A percentile compares a stretch with the other conserved stretches of the same genome.
These are phyloP conservation scores for Talaromyces amestolkiae DNA, from an alignment of 2,329 filamentous ascomycete species.

Conservation along the genomic window DNA sequence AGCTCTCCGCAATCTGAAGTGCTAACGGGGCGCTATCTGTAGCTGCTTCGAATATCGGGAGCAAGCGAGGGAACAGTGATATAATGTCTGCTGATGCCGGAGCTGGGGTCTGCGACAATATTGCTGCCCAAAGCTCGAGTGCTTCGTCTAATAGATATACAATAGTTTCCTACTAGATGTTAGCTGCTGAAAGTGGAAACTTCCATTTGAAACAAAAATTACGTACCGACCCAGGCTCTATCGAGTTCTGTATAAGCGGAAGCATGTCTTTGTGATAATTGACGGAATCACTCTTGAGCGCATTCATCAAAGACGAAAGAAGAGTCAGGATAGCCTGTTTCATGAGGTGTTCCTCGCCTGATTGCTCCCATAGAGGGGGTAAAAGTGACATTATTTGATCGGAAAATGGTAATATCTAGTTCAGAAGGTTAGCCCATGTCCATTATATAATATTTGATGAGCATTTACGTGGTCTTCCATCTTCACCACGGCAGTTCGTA, in stretches of 20 bases:
- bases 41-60: constrained; percentile 66
- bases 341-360: constrained; percentile 83
- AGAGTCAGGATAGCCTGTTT: constrained; percentile 91
- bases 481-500: constrained; percentile 74
- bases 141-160: constrained; percentile 88
- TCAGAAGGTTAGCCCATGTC: not conserved
- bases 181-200: not conserved
- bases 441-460: not conserved
- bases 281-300: constrained; percentile 74
- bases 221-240: constrained; percentile 68
- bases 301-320: constrained; percentile 77
- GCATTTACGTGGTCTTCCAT: constrained; percentile 67
- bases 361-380: constrained; percentile 79
- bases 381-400: constrained; percentile 79
- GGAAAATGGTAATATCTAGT: constrained; percentile 61
- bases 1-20: constrained; percentile 66
- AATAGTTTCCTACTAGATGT: constrained; percentile 53
- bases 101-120: constrained; percentile 64
- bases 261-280: constrained; percentile 77
- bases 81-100: constrained; percentile 62
- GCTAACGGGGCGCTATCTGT: constrained; percentile 62
- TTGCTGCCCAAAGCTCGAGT: constrained; percentile 79
- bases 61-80: constrained; percentile 59
- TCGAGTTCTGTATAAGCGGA: constrained; percentile 76
- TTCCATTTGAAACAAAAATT: not conserved